Base-by-base conservation (phyloP, 768 basidiomycete genomes). In the Tricholoma terreum region DNA sequence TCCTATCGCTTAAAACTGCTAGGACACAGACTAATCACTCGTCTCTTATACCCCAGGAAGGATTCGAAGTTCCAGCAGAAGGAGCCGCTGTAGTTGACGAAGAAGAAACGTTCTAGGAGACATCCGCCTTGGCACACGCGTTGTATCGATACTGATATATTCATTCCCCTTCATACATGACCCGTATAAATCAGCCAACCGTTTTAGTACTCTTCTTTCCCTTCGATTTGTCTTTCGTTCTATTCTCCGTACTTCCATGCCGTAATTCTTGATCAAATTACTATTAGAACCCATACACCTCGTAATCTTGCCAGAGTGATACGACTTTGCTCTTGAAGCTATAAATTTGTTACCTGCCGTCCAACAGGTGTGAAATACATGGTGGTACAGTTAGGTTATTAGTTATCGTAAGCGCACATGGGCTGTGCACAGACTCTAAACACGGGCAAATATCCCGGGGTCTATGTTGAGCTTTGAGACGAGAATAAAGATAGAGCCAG, bases 1-100 rank as follows among this genome's bases (percentile, higher is more conserved):
- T 31, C 21, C 46, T 24, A 33, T 55, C 9, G 11, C 30, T 15
- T 15, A 40, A 35, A 48, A 56, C 24, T 31, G 31, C 30, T 35
- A 38, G 33, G 50, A 53, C 49, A 54, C 15, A 22, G 40, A 12
- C 43, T 40, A 33, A 54, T 33, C 27, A 21, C 19, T 10, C 42
- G 11, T 57, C 42, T 55, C 31, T 30, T 38, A 17, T 40, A 48
- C 24, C 48, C 56, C 72, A 96, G 94, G 94, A 95, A 11, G 94
- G 94, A 53, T 95, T 95, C 64, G 94, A 95, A 67, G 92, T 94
- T 11, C 93, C 94, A 2, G 91, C 92, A 7, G 78, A 59, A 45
- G 71, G 65, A 31, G 78, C 66, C 31, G 78, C 66, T 35, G 62
- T 73, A 0, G 79, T 78, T 21, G 90, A 91, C 53, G 91, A 94